Evolutionary conservation across 2,329 filamentous ascomycete genomes (phyloP).

Genomic region (Colletotrichum simmondsii): DNA sequence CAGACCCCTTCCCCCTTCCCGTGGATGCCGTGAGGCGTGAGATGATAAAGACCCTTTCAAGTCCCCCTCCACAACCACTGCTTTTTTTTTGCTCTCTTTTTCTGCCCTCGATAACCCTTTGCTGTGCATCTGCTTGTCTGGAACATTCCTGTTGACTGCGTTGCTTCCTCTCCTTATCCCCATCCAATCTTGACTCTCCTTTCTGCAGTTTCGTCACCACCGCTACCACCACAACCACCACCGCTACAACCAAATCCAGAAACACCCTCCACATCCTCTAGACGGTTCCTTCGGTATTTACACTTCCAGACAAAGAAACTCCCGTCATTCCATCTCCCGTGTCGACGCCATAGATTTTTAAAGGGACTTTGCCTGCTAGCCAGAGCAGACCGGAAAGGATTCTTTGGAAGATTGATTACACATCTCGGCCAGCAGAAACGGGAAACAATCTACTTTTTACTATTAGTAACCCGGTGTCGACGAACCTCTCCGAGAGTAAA

Average conservation of each 20-base stretch:
- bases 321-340: background rate
- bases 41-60: slow-evolving; percentile 33
- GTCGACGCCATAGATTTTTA: background rate
- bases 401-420: slow-evolving; percentile 12
- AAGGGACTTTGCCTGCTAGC: slow-evolving; percentile 1
- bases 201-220: background rate
- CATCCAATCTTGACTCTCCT: background rate
- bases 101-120: background rate
- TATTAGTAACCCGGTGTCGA: background rate
- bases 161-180: background rate
- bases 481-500: background rate
- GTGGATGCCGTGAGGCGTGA: slow-evolving; percentile 21
- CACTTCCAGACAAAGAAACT: slow-evolving; percentile 5
- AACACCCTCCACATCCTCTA: background rate
- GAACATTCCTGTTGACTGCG: slow-evolving; percentile 10
- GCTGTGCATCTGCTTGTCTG: slow-evolving; percentile 22
- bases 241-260: background rate
- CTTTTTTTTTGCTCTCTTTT: background rate
- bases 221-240: background rate
- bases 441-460: background rate
- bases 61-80: slow-evolving; percentile 19
- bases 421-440: background rate
- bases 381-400: slow-evolving; percentile 3
- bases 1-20: background rate
- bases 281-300: background rate